A percentile compares a stretch with the other conserved stretches of the same genome.
These are phyloP conservation scores for Leucosporidium scottii DNA, from an alignment of 768 basidiomycete species.

Conservation along the genomic window DNA sequence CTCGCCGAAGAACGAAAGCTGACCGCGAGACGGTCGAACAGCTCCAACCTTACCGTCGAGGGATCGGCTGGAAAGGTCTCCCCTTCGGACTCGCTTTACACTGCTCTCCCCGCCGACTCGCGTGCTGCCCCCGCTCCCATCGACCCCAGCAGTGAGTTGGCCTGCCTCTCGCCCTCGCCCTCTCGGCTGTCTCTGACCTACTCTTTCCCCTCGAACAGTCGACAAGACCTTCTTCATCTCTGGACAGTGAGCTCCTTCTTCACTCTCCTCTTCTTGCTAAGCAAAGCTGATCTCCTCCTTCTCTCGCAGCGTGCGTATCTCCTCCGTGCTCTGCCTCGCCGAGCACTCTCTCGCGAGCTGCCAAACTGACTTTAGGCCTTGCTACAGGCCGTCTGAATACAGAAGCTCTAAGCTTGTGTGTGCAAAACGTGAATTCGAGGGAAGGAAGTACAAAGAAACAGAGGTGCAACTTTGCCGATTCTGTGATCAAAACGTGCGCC, in stretches of 20 bases:
- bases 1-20: conserved; percentile 1
- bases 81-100: conserved; percentile 59
- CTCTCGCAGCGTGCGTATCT: too few relatives aligned
- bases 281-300: too few relatives aligned
- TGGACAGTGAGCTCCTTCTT: conserved; percentile 2
- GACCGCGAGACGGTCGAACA: conserved; percentile 40
- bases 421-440: too few relatives aligned
- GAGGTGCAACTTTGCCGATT: too few relatives aligned
- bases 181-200: not conserved
- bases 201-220: not conserved
- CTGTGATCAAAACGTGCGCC: too few relatives aligned
- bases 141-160: conserved; percentile 71
- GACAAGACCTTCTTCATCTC: conserved; percentile 67
- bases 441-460: too few relatives aligned
- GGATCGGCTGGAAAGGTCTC: conserved; percentile 65
- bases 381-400: too few relatives aligned
- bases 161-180: conserved; percentile 6
- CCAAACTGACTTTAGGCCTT: too few relatives aligned
- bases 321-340: too few relatives aligned
- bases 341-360: too few relatives aligned
- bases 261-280: not conserved
- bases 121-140: conserved; percentile 78
- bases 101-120: conserved; percentile 65
- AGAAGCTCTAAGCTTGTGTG: too few relatives aligned
- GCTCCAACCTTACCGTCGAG: conserved; percentile 69